phyloP scores from a whole-genome alignment of 768 basidiomycete genomes.

The Chalciporus sphaerocephalus region DNA sequence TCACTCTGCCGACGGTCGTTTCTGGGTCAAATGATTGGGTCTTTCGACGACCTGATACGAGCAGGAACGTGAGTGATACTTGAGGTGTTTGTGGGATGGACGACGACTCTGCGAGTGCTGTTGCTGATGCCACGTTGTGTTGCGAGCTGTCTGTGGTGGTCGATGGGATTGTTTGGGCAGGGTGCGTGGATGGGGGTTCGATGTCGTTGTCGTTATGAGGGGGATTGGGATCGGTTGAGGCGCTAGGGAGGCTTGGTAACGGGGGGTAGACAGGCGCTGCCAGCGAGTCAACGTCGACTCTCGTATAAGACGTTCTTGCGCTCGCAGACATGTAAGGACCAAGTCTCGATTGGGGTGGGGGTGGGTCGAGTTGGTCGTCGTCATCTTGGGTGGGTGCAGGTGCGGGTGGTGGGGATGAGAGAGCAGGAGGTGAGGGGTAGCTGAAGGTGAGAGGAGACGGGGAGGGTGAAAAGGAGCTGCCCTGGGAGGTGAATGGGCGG shows the following conservation, averaged over 20 bases:
- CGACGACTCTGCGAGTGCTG: slow-evolving; percentile 5
- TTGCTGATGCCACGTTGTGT: slow-evolving; percentile 4
- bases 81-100: slow-evolving; percentile 57
- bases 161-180: neutral
- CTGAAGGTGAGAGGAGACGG: slow-evolving; percentile 7
- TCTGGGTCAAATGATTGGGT: slow-evolving; percentile 74
- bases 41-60: slow-evolving; percentile 63
- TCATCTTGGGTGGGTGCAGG: no score
- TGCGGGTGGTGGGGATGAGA: slow-evolving; percentile 14
- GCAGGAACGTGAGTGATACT: slow-evolving; percentile 64
- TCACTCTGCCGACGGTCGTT: slow-evolving; percentile 70
- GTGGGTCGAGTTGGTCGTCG: slow-evolving; percentile 1
- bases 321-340: slow-evolving; percentile 36
- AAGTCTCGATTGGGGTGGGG: neutral
- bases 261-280: slow-evolving; percentile 22
- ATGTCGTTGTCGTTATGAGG: slow-evolving; percentile 4
- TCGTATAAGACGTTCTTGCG: slow-evolving; percentile 52
- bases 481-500: slow-evolving; percentile 30
- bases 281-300: slow-evolving; percentile 38
- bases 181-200: neutral
- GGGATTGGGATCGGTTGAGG: slow-evolving; percentile 1
- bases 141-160: slow-evolving; percentile 4
- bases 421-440: slow-evolving; percentile 1
- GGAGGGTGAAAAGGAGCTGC: slow-evolving; percentile 11
- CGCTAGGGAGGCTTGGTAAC: slow-evolving; percentile 19